These are phyloP conservation scores for Phaffia tasmanica DNA, from an alignment of 768 basidiomycete genomes.

Conservation along the genomic window DNA sequence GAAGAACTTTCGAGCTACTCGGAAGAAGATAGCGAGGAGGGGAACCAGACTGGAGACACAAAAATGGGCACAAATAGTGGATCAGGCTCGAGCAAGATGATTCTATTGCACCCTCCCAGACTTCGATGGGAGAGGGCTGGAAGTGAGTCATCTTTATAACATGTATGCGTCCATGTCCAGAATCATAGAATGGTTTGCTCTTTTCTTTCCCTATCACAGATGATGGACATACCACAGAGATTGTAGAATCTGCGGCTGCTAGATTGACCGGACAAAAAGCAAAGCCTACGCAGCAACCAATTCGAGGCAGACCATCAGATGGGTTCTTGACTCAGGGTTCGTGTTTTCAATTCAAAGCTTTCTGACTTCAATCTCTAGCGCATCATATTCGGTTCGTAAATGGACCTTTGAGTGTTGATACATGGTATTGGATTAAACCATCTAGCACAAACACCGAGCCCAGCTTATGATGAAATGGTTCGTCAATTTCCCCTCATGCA, in stretches of 20 bases:
- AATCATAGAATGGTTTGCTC: no score
- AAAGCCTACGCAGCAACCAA: neutral
- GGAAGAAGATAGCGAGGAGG: no score
- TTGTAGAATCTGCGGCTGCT: constrained; percentile 14
- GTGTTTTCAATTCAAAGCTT: neutral
- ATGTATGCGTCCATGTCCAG: no score
- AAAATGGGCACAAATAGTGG: no score
- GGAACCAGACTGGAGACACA: no score
- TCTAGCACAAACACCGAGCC: neutral
- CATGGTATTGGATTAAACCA: neutral
- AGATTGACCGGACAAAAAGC: neutral
- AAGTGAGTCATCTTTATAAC: no score
- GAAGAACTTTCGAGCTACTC: no score
- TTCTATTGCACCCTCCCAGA: no score
- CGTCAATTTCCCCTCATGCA: neutral
- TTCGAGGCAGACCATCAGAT: constrained; percentile 1
- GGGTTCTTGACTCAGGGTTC: constrained; percentile 11
- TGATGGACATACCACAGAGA: constrained; percentile 11
- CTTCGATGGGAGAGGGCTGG: no score
- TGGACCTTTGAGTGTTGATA: neutral
- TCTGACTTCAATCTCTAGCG: neutral
- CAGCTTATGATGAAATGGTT: neutral
- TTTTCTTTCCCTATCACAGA: constrained; percentile 2
- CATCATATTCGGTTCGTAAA: neutral
- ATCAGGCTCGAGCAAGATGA: no score